Base-by-base conservation (phyloP, 352 stramenopile genomes). In the Stephanocyclus meneghinianus region DNA sequence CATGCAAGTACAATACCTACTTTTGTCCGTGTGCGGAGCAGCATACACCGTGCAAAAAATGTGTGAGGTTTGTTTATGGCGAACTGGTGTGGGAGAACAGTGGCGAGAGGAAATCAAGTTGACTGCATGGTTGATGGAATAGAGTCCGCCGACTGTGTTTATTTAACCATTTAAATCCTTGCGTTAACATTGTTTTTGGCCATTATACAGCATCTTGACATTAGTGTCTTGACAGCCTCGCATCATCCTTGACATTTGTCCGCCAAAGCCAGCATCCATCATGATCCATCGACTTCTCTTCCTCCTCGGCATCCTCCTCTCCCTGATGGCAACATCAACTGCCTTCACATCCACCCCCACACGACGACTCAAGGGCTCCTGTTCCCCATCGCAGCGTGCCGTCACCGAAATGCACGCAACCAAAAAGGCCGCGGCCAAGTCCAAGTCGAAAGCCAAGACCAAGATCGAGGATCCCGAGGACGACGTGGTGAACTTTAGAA, bases 401-500 rank as follows among this genome's bases (percentile, higher is more conserved):
- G 51, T 9, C 8, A 47, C 37, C 21, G 21, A 59, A 21, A 32
- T 63, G 16, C 5, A 26, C 47, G 50, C 64, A 35, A 29, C 53
- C 35, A 84, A 80, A 71, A 80, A 80, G 18, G 44, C 72, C 18
- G 40, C 75, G 4, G 57, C 55, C 8, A 83, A 83, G 40, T 53
- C 55, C 30, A 21, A 21, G 10, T 35, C 51, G 9, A 32, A 73
- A 63, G 45, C 50, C 51, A 37, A 51, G 44, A 37, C 42, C 59
- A 6, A 82, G 81, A 40, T 80, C 47, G 1, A 51, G n/a, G 50
- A 40, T 9, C 50, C 18, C 2, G 75, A 76, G 26, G 69, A 70
- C 40, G 87, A 90, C 61, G 76, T 87, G 2, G 71, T 80, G 10
- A 86, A 80, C 37, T 81, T 93, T 56, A 87, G 84, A 74, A 93